Percentiles rank a stretch among this genome's conserved stretches.
Conservation (phyloP, 1,284 basidiomycete species). For the Malassezia globosa region DNA sequence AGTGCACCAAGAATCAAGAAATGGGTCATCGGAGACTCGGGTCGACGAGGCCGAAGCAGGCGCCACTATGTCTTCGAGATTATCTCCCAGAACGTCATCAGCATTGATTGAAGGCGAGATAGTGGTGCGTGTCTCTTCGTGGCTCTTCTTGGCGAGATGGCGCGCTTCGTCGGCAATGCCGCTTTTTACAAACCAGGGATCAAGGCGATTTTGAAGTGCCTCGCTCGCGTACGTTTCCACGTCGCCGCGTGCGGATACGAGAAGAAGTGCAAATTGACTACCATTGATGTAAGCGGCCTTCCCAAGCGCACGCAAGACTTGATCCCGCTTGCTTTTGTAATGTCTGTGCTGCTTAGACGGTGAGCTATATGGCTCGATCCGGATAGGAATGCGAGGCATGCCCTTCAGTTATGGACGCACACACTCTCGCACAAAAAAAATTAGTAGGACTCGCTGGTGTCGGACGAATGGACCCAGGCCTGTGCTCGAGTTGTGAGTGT, state of each 20-base stretch:
- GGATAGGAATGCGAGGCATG: constrained; percentile 52
- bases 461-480: too few species aligned
- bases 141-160: constrained; percentile 2
- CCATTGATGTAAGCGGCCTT: constrained; percentile 51
- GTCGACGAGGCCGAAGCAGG: background rate
- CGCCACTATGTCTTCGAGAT: background rate
- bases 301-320: constrained; percentile 52
- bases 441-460: too few species aligned
- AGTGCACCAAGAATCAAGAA: constrained; percentile 8
- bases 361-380: constrained; percentile 52
- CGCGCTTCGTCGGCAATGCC: constrained; percentile 38
- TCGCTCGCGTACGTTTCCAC: constrained; percentile 53
- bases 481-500: too few species aligned
- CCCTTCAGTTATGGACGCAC: background rate
- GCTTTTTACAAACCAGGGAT: constrained; percentile 37
- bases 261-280: constrained; percentile 52
- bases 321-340: constrained; percentile 53
- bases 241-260: constrained; percentile 52
- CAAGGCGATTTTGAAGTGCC: constrained; percentile 33
- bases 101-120: background rate
- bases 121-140: background rate
- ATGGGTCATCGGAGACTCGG: constrained; percentile 11
- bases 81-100: background rate
- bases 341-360: constrained; percentile 52
- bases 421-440: too few species aligned